Base-by-base conservation (phyloP, 1,139 yeast species). In the Hansenula anomala region DNA sequence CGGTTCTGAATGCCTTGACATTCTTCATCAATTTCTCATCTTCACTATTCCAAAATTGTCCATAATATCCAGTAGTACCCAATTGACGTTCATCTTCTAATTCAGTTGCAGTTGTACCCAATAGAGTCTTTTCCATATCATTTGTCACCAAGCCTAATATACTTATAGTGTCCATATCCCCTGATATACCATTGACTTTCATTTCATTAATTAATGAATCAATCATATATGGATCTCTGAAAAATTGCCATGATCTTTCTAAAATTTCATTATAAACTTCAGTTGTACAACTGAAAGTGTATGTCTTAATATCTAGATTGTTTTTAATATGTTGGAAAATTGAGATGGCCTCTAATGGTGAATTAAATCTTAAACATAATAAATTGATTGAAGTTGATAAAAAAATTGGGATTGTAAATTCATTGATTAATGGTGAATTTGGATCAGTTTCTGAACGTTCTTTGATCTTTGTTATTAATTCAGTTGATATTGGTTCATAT, bases 391-490 rank as follows among this genome's bases (percentile, higher is more conserved):
- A 56, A 55, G 42, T 44, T 17, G 40, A 38, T 33, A 48, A 44
- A 29, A 45, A 41, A n/a, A 43, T 35, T 15, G 50, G 55, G 24
- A 44, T 47, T 24, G 44, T 57, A 16, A 24, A 38, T 28, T 41
- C 36, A 43, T 69, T 85, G 61, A 84, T 84, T 51, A 77, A 83
- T 56, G 76, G 85, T 46, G 94, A 92, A 42, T 79, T 88, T 27
- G 89, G 87, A 48, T 80, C 82, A 40, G 73, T 78, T 42, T 86
- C 80, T 51, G 33, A 15, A 8, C 13, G 13, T n/a, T 6, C 10
- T 3, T 27, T 29, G 9, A 30, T 31, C 14, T 34, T 14, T 6
- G 11, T 14, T 9, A 34, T 12, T 20, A 17, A 10, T n/a, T 12
- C 20, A 20, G 14, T 23, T 14, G 10, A 19, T 17, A 16, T 8